Percentiles rank a stretch among this genome's conserved stretches.
These are phyloP conservation scores for Schwanniomyces pseudopolymorphus DNA, from an alignment of 805 yeast genomes.

Conservation along the genomic window DNA sequence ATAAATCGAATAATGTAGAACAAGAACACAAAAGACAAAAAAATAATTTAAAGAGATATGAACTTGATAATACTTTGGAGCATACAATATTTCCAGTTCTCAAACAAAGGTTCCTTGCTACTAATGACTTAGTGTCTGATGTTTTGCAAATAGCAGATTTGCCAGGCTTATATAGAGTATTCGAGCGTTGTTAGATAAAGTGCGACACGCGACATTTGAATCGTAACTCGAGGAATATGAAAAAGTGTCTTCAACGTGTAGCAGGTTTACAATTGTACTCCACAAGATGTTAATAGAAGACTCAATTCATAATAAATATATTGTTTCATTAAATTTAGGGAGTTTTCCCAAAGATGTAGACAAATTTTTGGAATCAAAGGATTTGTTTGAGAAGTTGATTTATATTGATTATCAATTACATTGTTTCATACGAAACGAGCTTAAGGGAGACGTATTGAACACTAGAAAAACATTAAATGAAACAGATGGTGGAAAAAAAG, in stretches of 20 bases:
- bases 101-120: constrained; percentile 63
- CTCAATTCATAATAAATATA: constrained; percentile 22
- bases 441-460: constrained; percentile 21
- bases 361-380: constrained; percentile 32
- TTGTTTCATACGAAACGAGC: constrained; percentile 27
- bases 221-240: neutral
- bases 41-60: constrained; percentile 21
- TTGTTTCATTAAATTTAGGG: constrained; percentile 32
- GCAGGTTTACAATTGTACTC: neutral
- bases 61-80: constrained; percentile 45
- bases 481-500: constrained; percentile 12
- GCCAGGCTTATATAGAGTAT: constrained; percentile 87
- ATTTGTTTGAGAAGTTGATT: constrained; percentile 31
- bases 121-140: constrained; percentile 48
- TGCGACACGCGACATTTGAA: neutral
- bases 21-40: constrained; percentile 17
- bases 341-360: constrained; percentile 36
- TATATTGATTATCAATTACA: constrained; percentile 41
- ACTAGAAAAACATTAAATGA: constrained; percentile 25
- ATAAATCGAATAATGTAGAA: constrained; percentile 8
- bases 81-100: constrained; percentile 63
- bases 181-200: constrained; percentile 70
- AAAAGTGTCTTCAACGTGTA: neutral
- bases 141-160: constrained; percentile 85
- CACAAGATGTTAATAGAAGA: constrained; percentile 12